Conservation (phyloP, 352 stramenopile species). For the Phytopythium helicoides region DNA sequence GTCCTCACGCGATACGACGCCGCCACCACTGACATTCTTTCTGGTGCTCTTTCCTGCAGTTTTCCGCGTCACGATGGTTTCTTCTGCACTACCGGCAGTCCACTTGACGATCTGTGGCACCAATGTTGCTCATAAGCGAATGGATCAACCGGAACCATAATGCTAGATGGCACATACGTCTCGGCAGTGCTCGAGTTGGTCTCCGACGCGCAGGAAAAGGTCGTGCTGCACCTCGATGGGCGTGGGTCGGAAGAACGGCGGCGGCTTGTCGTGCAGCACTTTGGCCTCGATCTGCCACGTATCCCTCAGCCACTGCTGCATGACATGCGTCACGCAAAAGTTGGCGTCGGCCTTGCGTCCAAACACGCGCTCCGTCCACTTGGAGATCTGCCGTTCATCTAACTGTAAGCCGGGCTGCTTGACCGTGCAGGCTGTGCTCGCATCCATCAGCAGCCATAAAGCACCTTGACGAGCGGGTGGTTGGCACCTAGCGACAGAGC, state of each 20-base stretch:
- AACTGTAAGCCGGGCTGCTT: background rate
- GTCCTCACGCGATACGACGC: conserved; percentile 37
- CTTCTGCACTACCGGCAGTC: conserved; percentile 29
- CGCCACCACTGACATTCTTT: conserved; percentile 11
- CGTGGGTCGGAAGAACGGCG: conserved; percentile 91
- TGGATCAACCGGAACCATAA: background rate
- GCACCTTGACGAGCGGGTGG: conserved; percentile 75
- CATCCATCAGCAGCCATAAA: background rate
- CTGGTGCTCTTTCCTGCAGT: conserved; percentile 19
- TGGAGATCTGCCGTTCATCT: conserved; percentile 53
- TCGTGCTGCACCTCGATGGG: conserved; percentile 85
- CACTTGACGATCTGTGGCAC: conserved; percentile 28
- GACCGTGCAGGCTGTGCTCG: background rate
- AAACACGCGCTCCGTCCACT: conserved; percentile 86
- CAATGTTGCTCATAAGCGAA: background rate
- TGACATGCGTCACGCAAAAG: conserved; percentile 96
- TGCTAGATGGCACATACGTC: conserved; percentile 34
- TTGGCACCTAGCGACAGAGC: conserved; percentile 55
- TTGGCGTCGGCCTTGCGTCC: conserved; percentile 92
- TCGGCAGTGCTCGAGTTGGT: conserved; percentile 68
- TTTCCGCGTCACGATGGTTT: conserved; percentile 65
- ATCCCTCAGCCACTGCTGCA: conserved; percentile 92
- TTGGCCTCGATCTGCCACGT: conserved; percentile 89
- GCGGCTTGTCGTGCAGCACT: conserved; percentile 95
- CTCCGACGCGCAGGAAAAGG: conserved; percentile 83